phyloP scores from a whole-genome alignment of 257 asterid genomes.

The Sherardia arvensis region DNA sequence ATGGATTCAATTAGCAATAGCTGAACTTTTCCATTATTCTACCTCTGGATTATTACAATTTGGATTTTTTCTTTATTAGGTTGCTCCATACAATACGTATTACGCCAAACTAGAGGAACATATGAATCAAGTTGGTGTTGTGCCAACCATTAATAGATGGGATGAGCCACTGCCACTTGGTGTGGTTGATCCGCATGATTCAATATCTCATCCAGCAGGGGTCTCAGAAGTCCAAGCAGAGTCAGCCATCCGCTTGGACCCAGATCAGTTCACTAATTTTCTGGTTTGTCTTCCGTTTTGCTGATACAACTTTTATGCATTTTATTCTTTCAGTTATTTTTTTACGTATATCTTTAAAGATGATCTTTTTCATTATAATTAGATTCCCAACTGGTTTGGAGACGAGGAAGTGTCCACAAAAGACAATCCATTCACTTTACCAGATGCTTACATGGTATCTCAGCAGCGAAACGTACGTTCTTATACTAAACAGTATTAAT shows the following conservation, averaged over 20 bases:
- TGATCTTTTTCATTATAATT: slow-evolving; percentile 14
- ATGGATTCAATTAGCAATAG: not conserved
- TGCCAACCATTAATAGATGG: slow-evolving; percentile 70
- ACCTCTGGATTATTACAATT: slow-evolving; percentile 8
- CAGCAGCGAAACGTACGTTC: slow-evolving; percentile 80
- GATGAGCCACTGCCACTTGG: slow-evolving; percentile 79
- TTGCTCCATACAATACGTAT: slow-evolving; percentile 75
- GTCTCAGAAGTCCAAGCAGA: slow-evolving; percentile 87
- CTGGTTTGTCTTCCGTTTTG: slow-evolving; percentile 32
- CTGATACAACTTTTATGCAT: not conserved
- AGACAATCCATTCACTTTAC: slow-evolving; percentile 75
- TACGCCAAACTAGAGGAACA: slow-evolving; percentile 78
- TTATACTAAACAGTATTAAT: not conserved
- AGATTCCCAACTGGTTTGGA: slow-evolving; percentile 84
- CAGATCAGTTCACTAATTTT: slow-evolving; percentile 71
- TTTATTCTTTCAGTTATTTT: not conserved
- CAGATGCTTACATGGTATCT: slow-evolving; percentile 70
- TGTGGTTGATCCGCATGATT: slow-evolving; percentile 89
- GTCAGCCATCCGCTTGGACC: slow-evolving; percentile 70
- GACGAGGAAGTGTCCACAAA: slow-evolving; percentile 61
- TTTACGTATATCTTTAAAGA: slow-evolving; percentile 8
- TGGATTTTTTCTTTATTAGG: slow-evolving; percentile 31
- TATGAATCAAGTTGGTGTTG: slow-evolving; percentile 69
- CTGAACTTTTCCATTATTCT: not conserved
- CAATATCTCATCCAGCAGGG: slow-evolving; percentile 88